Evolutionary conservation across 1,139 yeast genomes (phyloP).

Genomic region (Suhomyces maxii): DNA sequence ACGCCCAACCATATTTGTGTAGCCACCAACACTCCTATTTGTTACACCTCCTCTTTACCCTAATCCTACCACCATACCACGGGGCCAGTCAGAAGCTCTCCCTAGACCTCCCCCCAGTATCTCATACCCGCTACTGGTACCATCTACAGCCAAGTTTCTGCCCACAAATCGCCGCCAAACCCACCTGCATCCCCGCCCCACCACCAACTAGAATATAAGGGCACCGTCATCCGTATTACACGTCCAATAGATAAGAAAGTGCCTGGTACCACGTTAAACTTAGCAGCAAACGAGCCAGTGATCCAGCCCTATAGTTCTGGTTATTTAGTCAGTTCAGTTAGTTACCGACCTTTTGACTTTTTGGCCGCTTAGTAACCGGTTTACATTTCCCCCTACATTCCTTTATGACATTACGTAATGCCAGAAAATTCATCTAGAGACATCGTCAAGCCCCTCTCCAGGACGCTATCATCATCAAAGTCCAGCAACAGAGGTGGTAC

Average conservation of each 20-base stretch:
- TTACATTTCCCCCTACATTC: not conserved
- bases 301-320: not conserved
- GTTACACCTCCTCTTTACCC: not conserved
- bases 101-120: not conserved
- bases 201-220: too few relatives aligned
- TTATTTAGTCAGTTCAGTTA: not conserved
- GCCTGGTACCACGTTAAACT: not conserved
- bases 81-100: not conserved
- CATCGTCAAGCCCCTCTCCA: constrained; percentile 8
- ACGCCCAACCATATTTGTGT: not conserved
- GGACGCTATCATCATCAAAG: constrained; percentile 9
- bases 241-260: too few relatives aligned
- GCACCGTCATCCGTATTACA: too few relatives aligned
- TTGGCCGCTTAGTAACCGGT: not conserved
- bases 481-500: constrained; percentile 8
- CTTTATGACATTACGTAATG: constrained; percentile 4
- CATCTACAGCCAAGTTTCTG: too few relatives aligned
- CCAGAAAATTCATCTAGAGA: constrained; percentile 8
- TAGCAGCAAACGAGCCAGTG: not conserved
- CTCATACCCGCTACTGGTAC: too few relatives aligned
- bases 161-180: not conserved
- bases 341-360: not conserved
- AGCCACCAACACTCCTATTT: not conserved
- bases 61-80: not conserved
- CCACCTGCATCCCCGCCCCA: not conserved